Evolutionary conservation across 352 stramenopile species (phyloP).

Genomic region (Elongisporangium prolatum): DNA sequence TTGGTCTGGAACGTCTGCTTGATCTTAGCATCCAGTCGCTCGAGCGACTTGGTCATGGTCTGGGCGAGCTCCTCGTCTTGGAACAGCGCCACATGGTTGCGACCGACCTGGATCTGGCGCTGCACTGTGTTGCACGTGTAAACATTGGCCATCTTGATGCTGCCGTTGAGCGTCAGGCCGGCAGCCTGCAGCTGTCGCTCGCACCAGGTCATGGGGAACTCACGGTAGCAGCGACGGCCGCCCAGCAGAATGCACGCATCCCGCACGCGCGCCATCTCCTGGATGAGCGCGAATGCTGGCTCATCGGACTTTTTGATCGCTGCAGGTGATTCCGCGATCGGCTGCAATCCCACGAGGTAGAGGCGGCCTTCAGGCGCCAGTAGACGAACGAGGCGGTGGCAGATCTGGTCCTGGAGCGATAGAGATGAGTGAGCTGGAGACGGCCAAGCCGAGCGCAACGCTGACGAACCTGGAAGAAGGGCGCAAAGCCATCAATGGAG

Average conservation of each 20-base stretch:
- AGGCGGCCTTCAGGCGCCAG: conserved; percentile 81
- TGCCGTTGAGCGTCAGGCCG: conserved; percentile 47
- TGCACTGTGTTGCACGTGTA: conserved; percentile 82
- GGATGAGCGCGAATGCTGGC: conserved; percentile 28
- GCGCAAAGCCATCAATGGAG: conserved; percentile 89
- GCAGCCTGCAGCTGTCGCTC: conserved; percentile 61
- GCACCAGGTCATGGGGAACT: conserved; percentile 89
- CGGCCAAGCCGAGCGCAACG: not conserved
- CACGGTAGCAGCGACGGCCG: conserved; percentile 83
- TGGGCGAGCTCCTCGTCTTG: conserved; percentile 33
- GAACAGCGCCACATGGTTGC: conserved; percentile 81
- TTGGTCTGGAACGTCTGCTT: conserved; percentile 17
- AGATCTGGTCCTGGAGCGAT: conserved; percentile 35
- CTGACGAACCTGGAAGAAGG: conserved; percentile 74
- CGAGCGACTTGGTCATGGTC: conserved; percentile 37
- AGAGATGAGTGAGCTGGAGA: not conserved
- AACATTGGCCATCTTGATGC: conserved; percentile 79
- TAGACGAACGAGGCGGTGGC: conserved; percentile 56
- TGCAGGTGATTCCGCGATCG: conserved; percentile 57
- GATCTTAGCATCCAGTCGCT: conserved; percentile 46
- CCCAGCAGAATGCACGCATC: conserved; percentile 90
- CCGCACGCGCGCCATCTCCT: conserved; percentile 68
- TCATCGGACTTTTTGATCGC: conserved; percentile 21
- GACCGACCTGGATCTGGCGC: conserved; percentile 86
- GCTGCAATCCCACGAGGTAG: conserved; percentile 87